Evolutionary conservation across 176 grass and related monocot genomes (phyloP).

Genomic region (Carex littledalei): DNA sequence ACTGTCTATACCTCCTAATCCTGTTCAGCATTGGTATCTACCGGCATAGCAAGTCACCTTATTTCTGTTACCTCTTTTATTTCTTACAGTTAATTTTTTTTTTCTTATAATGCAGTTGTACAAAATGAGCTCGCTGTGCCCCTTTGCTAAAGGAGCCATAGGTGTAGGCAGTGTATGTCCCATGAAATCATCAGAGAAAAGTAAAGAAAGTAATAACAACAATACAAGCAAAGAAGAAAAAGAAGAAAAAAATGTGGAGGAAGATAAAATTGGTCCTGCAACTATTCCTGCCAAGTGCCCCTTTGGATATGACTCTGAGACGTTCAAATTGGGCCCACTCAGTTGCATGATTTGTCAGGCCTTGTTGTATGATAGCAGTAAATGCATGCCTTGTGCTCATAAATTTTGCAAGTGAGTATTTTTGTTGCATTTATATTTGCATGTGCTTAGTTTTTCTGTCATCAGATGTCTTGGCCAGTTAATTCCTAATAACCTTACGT

Average conservation of each 20-base stretch:
- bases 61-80: background rate
- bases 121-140: slow-evolving; percentile 46
- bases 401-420: slow-evolving; percentile 86
- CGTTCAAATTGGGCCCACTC: slow-evolving; percentile 83
- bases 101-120: background rate
- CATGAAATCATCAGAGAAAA: slow-evolving; percentile 33
- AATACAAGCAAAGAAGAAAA: slow-evolving; percentile 24
- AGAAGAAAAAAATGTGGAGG: background rate
- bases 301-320: slow-evolving; percentile 86
- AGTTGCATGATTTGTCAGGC: slow-evolving; percentile 95
- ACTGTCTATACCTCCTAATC: background rate
- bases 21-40: background rate
- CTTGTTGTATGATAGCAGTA: slow-evolving; percentile 68
- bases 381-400: slow-evolving; percentile 71
- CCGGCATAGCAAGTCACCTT: background rate
- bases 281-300: slow-evolving; percentile 73
- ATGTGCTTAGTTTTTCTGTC: background rate
- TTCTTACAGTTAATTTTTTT: background rate
- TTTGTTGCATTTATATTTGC: background rate
- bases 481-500: background rate
- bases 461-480: background rate
- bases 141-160: slow-evolving; percentile 44
- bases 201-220: slow-evolving; percentile 2
- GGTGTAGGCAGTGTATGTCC: slow-evolving; percentile 34
- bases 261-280: slow-evolving; percentile 29